phyloP scores from a whole-genome alignment of 2,329 filamentous ascomycete species.

The Colletotrichum sp. region DNA sequence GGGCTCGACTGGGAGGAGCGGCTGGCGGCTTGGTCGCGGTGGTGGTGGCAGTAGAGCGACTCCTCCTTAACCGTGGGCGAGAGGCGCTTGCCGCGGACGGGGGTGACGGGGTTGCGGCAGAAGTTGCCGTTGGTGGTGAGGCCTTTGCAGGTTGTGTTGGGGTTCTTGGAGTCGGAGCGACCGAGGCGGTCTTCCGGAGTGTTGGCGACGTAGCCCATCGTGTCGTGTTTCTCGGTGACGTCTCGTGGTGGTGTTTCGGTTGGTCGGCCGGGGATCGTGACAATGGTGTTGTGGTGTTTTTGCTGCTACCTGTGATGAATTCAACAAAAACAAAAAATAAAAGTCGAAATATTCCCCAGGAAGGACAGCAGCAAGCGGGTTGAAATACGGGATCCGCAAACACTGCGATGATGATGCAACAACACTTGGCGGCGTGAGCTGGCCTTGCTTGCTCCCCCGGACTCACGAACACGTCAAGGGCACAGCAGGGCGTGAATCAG shows the following conservation, averaged over 20 bases:
- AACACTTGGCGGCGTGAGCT: neutral
- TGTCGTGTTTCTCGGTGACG: slow-evolving; percentile 4
- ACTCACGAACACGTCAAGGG: neutral
- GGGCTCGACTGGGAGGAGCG: slow-evolving; percentile 50
- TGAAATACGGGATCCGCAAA: neutral
- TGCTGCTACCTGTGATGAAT: neutral
- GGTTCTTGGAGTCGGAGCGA: slow-evolving; percentile 84
- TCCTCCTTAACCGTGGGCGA: slow-evolving; percentile 46
- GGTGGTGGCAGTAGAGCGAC: slow-evolving; percentile 90
- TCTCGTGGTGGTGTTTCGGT: neutral
- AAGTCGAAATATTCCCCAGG: too few species aligned
- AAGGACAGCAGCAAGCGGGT: neutral
- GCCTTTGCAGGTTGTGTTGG: slow-evolving; percentile 84
- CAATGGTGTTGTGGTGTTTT: neutral
- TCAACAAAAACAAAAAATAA: neutral
- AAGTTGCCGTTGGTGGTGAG: slow-evolving; percentile 82
- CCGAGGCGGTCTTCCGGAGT: slow-evolving; percentile 82
- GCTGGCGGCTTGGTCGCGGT: slow-evolving; percentile 84
- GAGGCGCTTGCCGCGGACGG: slow-evolving; percentile 23
- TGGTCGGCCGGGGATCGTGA: neutral
- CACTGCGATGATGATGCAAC: neutral
- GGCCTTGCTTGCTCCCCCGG: neutral
- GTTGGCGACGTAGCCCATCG: slow-evolving; percentile 69
- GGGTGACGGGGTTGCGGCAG: slow-evolving; percentile 75
- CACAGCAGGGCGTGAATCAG: neutral